Evolutionary conservation across 2,329 filamentous ascomycete species (phyloP).

Genomic region (Pestalotiopsis sp.): DNA sequence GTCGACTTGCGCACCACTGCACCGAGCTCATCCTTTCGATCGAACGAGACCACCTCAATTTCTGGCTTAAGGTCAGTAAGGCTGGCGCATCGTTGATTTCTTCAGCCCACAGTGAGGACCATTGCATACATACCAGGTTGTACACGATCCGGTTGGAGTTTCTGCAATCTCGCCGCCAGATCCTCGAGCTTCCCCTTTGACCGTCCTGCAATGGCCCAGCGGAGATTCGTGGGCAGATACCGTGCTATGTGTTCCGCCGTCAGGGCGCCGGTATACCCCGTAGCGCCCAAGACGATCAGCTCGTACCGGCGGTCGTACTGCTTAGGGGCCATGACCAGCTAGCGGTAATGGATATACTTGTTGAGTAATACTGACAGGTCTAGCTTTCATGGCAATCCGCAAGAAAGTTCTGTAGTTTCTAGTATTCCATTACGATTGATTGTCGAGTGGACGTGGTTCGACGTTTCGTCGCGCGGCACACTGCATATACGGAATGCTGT

Average conservation of each 20-base stretch:
- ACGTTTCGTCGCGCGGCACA: no score
- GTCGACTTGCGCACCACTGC: constrained; percentile 16
- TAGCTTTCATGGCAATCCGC: no score
- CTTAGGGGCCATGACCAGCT: not conserved
- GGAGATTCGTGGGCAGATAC: constrained; percentile 71
- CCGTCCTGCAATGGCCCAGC: constrained; percentile 86
- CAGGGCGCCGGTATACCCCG: constrained; percentile 81
- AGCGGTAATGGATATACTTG: no score
- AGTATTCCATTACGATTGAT: no score
- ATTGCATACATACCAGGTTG: constrained; percentile 17
- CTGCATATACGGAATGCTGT: not conserved
- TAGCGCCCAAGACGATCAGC: constrained; percentile 11
- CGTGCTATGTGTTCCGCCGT: constrained; percentile 74
- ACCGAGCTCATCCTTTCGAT: constrained; percentile 14
- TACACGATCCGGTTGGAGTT: constrained; percentile 13
- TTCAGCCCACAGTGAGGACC: not conserved
- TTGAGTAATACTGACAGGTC: no score
- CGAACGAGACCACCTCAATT: constrained; percentile 17
- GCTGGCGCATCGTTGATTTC: not conserved
- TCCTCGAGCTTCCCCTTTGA: constrained; percentile 55
- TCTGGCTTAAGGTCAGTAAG: constrained; percentile 4
- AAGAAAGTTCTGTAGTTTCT: no score
- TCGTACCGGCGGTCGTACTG: constrained; percentile 7
- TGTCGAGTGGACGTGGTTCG: no score
- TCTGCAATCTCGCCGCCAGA: constrained; percentile 8